Evolutionary conservation across 352 stramenopile genomes (phyloP), one percentile per base, ranked within the genome.

Genomic region (Phytophthora sp.): DNA sequence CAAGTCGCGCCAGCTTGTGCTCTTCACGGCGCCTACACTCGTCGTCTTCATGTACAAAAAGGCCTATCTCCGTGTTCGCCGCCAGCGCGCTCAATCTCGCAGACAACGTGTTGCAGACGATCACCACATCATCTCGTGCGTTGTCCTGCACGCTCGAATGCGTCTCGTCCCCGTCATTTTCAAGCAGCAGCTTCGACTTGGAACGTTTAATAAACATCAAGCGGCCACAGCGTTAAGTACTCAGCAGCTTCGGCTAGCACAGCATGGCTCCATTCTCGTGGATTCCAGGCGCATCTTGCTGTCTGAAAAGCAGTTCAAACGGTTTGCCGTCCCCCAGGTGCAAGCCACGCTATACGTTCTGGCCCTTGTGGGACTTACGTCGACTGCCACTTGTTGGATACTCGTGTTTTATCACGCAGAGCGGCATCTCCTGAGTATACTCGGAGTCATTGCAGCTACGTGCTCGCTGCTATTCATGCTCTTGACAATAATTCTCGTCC

Each of bases 11-110:
- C 64, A 77, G 26, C 31, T 74, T 16, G 58, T 77, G 52, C 61
- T 57, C 30, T 77, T 69, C 41, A 50, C 59, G 11, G 60, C 69
- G 2, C 64, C 57, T 23, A 77, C 64, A 9, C 52, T 77, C 15
- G 50, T 65, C 13, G 49, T 74, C 23, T 77, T 77, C 45, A 66
- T 77, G 47, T 20, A 57, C 23, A 68, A 62, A 24, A 73, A 71
- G 20, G 50, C 39, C 2, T 65, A 63, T 20, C 26, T 29, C 16
- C 49, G 46, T 46, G 23, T 50, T 24, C 49, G 12, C 16, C 60
- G 33, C 16, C n/a, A n/a, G n/a, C n/a, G n/a, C n/a, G n/a, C n/a
- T n/a, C n/a, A n/a, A n/a, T n/a, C n/a, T n/a, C 46, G 11, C 12
- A 38, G 41, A 18, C 24, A 23, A 23, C 33, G 33, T 33, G 21